Evolutionary conservation across 352 stramenopile genomes (phyloP).

Genomic region (Phytopythium helicoides): DNA sequence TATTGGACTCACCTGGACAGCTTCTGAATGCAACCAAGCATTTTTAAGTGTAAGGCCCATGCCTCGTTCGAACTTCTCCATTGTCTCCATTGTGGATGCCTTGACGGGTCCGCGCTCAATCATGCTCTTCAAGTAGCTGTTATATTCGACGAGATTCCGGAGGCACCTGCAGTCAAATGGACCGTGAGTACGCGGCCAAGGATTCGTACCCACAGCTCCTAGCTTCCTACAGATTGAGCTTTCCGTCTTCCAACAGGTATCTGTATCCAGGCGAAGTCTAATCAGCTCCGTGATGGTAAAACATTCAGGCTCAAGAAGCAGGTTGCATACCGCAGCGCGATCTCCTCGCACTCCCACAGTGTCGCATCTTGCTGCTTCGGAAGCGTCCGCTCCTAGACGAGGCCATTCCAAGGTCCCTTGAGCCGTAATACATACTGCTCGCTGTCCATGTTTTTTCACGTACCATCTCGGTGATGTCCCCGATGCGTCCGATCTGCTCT

Average conservation of each 20-base stretch:
- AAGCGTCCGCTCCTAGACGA: conserved; percentile 70
- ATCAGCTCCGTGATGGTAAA: background rate
- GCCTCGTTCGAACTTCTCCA: conserved; percentile 87
- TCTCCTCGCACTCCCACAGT: conserved; percentile 90
- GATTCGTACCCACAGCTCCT: background rate
- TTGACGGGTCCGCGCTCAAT: conserved; percentile 64
- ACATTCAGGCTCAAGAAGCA: background rate
- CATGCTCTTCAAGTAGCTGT: conserved; percentile 70
- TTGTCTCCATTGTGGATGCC: conserved; percentile 61
- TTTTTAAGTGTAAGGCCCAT: conserved; percentile 89
- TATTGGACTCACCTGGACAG: conserved; percentile 70
- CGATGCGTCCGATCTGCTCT: conserved; percentile 84
- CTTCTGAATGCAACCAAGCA: conserved; percentile 88
- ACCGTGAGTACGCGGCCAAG: background rate
- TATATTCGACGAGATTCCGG: conserved; percentile 81
- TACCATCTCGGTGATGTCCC: conserved; percentile 88
- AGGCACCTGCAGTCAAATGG: conserved; percentile 49
- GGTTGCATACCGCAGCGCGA: conserved; percentile 56
- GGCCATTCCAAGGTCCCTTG: too few species aligned
- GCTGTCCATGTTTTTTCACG: too few species aligned
- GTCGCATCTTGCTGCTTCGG: conserved; percentile 85
- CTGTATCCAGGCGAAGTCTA: conserved; percentile 15
- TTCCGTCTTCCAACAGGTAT: conserved; percentile 90
- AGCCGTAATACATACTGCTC: too few species aligned
- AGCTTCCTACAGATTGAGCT: conserved; percentile 84